Percentiles rank a stretch among this genome's conserved stretches.
These are phyloP conservation scores for Mitosporidium daphniae DNA, from an alignment of 371 early-diverging fungal genomes.

Conservation along the genomic window DNA sequence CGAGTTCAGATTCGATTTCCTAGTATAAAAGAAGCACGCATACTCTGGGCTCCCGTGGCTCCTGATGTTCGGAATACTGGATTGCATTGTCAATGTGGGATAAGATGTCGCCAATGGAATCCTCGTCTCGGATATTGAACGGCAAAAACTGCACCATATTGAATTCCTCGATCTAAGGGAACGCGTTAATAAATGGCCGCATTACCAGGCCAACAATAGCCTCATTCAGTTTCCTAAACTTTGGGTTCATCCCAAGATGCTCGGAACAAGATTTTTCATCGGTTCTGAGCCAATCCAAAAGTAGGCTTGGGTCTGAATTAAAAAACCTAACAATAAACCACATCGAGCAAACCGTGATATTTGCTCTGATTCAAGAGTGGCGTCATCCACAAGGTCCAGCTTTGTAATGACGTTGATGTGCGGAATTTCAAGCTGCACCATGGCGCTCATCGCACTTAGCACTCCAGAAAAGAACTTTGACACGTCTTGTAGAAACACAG, in stretches of 20 bases:
- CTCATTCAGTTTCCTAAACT: conserved; percentile 38
- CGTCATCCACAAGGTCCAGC: conserved; percentile 27
- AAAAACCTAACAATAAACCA: neutral
- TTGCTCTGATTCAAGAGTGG: neutral
- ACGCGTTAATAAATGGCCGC: too few relatives aligned
- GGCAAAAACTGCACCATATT: conserved; percentile 77
- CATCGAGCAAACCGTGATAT: neutral
- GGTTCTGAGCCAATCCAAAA: neutral
- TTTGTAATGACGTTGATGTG: conserved; percentile 86
- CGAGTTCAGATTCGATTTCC: too few relatives aligned
- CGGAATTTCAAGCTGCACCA: conserved; percentile 71
- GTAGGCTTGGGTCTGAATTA: neutral
- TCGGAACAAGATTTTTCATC: neutral
- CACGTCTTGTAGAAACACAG: conserved; percentile 65
- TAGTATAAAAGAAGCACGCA: too few relatives aligned
- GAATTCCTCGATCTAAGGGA: conserved; percentile 38
- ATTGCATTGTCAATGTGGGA: conserved; percentile 62
- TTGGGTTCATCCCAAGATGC: neutral
- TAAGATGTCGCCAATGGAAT: conserved; percentile 40
- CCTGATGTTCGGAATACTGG: conserved; percentile 79
- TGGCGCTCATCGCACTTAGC: conserved; percentile 27
- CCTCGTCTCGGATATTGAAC: conserved; percentile 64
- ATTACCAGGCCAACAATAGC: conserved; percentile 43
- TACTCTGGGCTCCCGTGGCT: too few relatives aligned
- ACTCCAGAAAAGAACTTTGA: conserved; percentile 77